Evolutionary conservation across 2,329 filamentous ascomycete genomes (phyloP).

Genomic region (Penicillium sp.): DNA sequence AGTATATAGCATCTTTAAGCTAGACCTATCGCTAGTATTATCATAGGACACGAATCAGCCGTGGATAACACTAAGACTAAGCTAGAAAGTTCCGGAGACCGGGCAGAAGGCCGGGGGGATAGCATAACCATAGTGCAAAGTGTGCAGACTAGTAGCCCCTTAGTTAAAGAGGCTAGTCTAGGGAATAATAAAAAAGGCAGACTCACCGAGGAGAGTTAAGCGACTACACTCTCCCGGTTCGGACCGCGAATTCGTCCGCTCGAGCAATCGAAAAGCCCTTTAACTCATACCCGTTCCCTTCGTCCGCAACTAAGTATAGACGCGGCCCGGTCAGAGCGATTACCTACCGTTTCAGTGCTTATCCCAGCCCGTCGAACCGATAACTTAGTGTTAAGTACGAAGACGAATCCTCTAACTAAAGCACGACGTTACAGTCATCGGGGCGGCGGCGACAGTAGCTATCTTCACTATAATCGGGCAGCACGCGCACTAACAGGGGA

Average conservation of each 20-base stretch:
- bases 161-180: background rate
- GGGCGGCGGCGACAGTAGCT: background rate
- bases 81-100: background rate
- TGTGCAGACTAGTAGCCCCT: background rate
- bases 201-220: background rate
- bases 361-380: background rate
- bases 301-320: background rate
- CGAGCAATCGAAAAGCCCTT: background rate
- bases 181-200: background rate
- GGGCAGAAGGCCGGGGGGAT: background rate
- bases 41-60: background rate
- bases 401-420: background rate
- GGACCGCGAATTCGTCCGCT: background rate
- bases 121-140: background rate
- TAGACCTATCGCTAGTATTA: background rate
- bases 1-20: background rate
- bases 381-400: background rate
- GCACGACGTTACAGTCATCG: background rate
- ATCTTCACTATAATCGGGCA: background rate
- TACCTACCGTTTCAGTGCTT: background rate
- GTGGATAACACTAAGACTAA: background rate
- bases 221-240: background rate
- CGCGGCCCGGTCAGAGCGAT: background rate
- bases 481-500: background rate
- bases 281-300: background rate